These are phyloP conservation scores for Debaryomyces nepalensis DNA, from an alignment of 1,139 yeast genomes.

Conservation along the genomic window DNA sequence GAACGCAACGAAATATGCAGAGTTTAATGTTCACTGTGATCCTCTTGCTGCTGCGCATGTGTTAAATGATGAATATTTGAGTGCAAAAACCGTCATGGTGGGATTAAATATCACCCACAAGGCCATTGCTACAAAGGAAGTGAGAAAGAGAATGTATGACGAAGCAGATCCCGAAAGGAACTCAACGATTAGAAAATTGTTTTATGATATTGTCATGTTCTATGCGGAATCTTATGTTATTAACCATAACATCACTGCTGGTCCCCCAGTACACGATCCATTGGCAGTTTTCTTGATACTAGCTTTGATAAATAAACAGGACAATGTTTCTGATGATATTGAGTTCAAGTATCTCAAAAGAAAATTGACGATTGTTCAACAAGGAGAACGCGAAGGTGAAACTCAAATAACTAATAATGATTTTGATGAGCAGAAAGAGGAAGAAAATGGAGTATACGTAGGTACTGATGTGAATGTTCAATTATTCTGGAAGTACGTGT, in stretches of 20 bases:
- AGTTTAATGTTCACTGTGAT: conserved; percentile 77
- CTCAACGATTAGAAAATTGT: conserved; percentile 54
- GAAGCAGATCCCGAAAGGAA: conserved; percentile 19
- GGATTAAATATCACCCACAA: conserved; percentile 77
- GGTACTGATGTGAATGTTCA: conserved; percentile 49
- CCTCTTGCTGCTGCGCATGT: conserved; percentile 72
- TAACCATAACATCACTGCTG: conserved; percentile 50
- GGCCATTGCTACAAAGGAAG: conserved; percentile 58
- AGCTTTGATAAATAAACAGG: conserved; percentile 42
- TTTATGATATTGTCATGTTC: conserved; percentile 59
- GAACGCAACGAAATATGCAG: conserved; percentile 61
- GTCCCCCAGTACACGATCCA: conserved; percentile 88
- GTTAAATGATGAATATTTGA: conserved; percentile 50
- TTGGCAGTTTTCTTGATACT: conserved; percentile 66
- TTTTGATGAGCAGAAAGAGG: conserved; percentile 29
- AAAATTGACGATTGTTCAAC: conserved; percentile 28
- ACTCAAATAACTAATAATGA: conserved; percentile 35
- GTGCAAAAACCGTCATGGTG: conserved; percentile 55
- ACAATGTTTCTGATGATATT: conserved; percentile 31
- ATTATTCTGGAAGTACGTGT: conserved; percentile 58
- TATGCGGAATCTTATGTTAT: conserved; percentile 53
- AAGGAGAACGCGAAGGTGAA: conserved; percentile 42
- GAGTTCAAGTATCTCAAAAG: conserved; percentile 37
- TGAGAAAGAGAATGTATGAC: conserved; percentile 39
- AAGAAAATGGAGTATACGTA: conserved; percentile 48